These are phyloP conservation scores for Candolleomyces eurysporus DNA, from an alignment of 768 basidiomycete genomes.

Conservation along the genomic window DNA sequence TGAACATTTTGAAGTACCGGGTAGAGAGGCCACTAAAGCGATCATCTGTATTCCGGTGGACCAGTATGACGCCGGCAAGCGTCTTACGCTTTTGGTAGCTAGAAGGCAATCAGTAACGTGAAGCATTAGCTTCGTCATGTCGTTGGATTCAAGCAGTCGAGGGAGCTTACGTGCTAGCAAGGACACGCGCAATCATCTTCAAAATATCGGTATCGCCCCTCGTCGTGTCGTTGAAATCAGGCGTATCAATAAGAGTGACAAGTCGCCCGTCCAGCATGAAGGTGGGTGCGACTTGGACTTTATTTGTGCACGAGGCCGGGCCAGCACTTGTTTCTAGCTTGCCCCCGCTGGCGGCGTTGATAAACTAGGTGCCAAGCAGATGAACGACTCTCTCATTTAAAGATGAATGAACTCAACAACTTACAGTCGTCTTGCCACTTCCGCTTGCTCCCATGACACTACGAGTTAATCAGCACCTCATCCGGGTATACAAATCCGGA, in stretches of 20 bases:
- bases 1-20: slow-evolving; percentile 48
- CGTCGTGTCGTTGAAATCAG: slow-evolving; percentile 57
- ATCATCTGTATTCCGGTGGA: slow-evolving; percentile 47
- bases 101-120: not conserved
- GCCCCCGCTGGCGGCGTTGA: no score
- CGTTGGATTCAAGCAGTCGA: not conserved
- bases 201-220: slow-evolving; percentile 47
- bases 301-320: no score
- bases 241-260: slow-evolving; percentile 55
- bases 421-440: no score
- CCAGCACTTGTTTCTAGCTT: no score
- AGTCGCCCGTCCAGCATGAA: slow-evolving; percentile 41
- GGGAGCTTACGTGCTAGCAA: slow-evolving; percentile 29
- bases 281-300: slow-evolving; percentile 38
- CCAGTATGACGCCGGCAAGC: slow-evolving; percentile 52
- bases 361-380: no score
- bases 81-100: slow-evolving; percentile 35
- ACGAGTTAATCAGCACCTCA: no score
- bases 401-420: no score
- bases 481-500: no score
- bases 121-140: not conserved
- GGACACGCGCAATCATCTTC: slow-evolving; percentile 45
- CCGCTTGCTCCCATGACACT: no score
- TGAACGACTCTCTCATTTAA: no score
- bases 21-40: slow-evolving; percentile 41